These are phyloP conservation scores for Kitagawia praeruptora DNA, from an alignment of 129 eudicot species.

Conservation along the genomic window DNA sequence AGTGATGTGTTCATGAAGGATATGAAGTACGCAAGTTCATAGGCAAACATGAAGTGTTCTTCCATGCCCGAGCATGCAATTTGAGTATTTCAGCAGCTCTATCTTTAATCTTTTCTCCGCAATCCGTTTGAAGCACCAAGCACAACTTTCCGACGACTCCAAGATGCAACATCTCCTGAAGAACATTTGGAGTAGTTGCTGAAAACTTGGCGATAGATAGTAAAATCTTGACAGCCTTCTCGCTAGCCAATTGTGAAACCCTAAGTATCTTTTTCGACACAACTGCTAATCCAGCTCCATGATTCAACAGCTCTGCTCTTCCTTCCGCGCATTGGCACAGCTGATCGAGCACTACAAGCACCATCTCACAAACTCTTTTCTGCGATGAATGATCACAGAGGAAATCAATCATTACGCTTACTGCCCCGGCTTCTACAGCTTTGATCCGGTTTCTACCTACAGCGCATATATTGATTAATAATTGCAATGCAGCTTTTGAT, in stretches of 20 bases:
- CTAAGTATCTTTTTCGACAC: conserved; percentile 10
- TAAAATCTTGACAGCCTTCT: neutral
- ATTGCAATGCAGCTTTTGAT: conserved; percentile 3
- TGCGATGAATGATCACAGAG: conserved; percentile 3
- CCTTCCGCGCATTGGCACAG: conserved; percentile 13
- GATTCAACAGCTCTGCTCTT: conserved; percentile 6
- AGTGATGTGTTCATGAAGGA: neutral
- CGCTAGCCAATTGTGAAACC: conserved; percentile 3
- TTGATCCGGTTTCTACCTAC: neutral
- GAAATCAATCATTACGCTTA: conserved; percentile 1
- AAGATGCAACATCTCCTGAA: conserved; percentile 13
- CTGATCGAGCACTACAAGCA: conserved; percentile 3
- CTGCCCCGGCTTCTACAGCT: conserved; percentile 9
- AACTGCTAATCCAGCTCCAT: conserved; percentile 12
- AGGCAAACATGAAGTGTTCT: conserved; percentile 5
- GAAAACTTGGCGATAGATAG: conserved; percentile 4
- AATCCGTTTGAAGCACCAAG: conserved; percentile 4
- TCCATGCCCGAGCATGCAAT: conserved; percentile 7
- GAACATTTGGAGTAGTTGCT: neutral
- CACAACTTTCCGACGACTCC: conserved; percentile 9
- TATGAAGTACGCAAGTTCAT: neutral
- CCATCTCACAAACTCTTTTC: neutral
- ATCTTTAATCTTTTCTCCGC: neutral
- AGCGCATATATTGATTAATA: neutral
- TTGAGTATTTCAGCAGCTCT: conserved; percentile 7